phyloP scores from a whole-genome alignment of 192 early-diverging fungal species.

The Borealophlyctis nickersoniae region DNA sequence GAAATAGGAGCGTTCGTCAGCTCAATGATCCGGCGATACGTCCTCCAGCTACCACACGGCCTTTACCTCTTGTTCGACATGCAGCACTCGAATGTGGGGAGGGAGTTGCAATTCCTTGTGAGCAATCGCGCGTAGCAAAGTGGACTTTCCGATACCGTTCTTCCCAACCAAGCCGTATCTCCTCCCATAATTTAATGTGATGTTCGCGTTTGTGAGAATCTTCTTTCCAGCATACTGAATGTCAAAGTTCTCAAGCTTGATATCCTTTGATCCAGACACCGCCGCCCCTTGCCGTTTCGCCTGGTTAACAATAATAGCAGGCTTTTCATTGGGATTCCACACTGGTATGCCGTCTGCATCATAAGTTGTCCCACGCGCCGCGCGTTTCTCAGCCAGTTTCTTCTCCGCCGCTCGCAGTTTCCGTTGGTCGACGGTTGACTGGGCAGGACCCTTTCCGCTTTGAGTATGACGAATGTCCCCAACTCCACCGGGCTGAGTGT shows the following conservation, averaged over 20 bases:
- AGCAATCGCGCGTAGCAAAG: conserved; percentile 78
- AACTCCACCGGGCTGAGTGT: conserved; percentile 4
- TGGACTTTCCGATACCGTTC: conserved; percentile 86
- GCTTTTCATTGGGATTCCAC: conserved; percentile 55
- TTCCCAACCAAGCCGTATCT: conserved; percentile 96
- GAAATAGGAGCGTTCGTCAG: conserved; percentile 26
- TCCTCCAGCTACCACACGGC: too few species aligned
- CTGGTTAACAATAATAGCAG: conserved; percentile 80
- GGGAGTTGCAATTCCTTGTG: conserved; percentile 81
- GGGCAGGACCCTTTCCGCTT: conserved; percentile 26
- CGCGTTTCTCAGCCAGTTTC: conserved; percentile 87
- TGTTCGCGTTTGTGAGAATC: conserved; percentile 82
- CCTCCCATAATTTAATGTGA: conserved; percentile 82
- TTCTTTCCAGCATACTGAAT: conserved; percentile 87
- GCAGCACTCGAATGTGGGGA: conserved; percentile 87
- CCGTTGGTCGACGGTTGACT: conserved; percentile 48
- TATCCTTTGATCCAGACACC: conserved; percentile 86
- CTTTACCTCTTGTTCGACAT: conserved; percentile 96
- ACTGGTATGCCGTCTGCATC: conserved; percentile 59
- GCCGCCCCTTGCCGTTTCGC: conserved; percentile 78
- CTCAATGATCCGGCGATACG: conserved; percentile 48
- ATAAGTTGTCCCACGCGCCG: conserved; percentile 69
- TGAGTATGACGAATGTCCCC: conserved; percentile 41
- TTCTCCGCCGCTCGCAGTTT: conserved; percentile 91
- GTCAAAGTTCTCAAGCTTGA: conserved; percentile 96